Evolutionary conservation across 2,329 filamentous ascomycete genomes (phyloP).

Genomic region (Dactylellina sp.): DNA sequence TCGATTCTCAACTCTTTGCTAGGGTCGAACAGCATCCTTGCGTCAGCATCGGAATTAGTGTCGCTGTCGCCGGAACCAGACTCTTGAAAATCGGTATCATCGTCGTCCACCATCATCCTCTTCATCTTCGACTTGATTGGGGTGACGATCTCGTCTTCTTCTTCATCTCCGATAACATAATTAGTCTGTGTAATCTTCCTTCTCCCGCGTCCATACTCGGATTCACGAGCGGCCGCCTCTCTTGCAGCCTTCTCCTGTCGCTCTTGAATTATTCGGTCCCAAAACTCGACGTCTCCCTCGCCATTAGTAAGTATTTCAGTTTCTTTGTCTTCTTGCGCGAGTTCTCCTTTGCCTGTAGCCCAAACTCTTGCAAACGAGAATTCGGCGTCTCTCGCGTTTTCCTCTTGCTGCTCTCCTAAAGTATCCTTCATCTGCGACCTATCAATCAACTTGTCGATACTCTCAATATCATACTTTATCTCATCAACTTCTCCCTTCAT

Average conservation of each 20-base stretch:
- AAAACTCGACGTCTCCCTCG: slow-evolving; percentile 74
- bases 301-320: slow-evolving; percentile 71
- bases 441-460: slow-evolving; percentile 91
- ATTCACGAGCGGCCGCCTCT: slow-evolving; percentile 75
- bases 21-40: slow-evolving; percentile 54
- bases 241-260: slow-evolving; percentile 82
- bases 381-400: slow-evolving; percentile 76
- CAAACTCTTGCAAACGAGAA: slow-evolving; percentile 93
- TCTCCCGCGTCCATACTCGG: slow-evolving; percentile 87
- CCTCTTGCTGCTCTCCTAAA: slow-evolving; percentile 69
- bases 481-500: slow-evolving; percentile 71
- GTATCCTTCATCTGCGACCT: slow-evolving; percentile 83
- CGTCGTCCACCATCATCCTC: slow-evolving; percentile 56
- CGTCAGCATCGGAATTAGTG: slow-evolving; percentile 60
- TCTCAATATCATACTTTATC: slow-evolving; percentile 82
- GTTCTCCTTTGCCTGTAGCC: slow-evolving; percentile 80
- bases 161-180: slow-evolving; percentile 30
- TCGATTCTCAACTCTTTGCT: slow-evolving; percentile 53
- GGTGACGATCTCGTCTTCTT: slow-evolving; percentile 26
- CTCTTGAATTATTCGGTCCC: slow-evolving; percentile 89
- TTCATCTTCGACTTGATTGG: slow-evolving; percentile 21
- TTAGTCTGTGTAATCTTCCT: slow-evolving; percentile 67
- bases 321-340: slow-evolving; percentile 65
- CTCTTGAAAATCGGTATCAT: slow-evolving; percentile 62
- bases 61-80: slow-evolving; percentile 57